Base-by-base conservation (phyloP, 331 rosid species). In the Pyracantha coccinea region DNA sequence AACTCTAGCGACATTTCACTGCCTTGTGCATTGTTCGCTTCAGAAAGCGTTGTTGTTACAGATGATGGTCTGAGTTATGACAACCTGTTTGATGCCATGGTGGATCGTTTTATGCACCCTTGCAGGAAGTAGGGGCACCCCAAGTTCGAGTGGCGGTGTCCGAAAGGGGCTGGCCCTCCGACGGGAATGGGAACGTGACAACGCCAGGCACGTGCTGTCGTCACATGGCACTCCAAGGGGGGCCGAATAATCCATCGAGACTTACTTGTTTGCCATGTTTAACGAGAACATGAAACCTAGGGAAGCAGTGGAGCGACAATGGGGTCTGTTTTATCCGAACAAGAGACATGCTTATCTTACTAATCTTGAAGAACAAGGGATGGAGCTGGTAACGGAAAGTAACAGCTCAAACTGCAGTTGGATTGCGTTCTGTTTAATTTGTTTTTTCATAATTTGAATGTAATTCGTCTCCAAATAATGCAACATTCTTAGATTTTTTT, bases 211-310 rank as follows among this genome's bases (percentile, higher is more conserved):
- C 69, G 69, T 59, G 1, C 4, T 15, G 13, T 54, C 72, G 7
- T 60, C 76, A 1, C 10, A 2, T 2, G 80, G 84, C 8, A 75
- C 77, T 4, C 80, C 80, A 1, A 75, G 44, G 68, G 47, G 73
- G 60, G 29, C 69, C 2, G 50, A 52, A 3, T 4, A 25, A 1
- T 14, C 24, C 2, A 53, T 25, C 4, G 73, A 63, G 24, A 47
- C 10, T 2, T 21, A 69, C 4, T 15, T 69, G 53, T 75, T 70
- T 7, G 77, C 65, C 20, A 61, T 80, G 77, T 75, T 80, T 27
- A 75, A 80, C 23, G 84, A 80, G 66, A 32, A 75, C 62, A 59
- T 69, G 27, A 80, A 80, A 69, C 14, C 66, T 17, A 14, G 41
- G 16, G 21, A 67, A 12, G 84, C 77, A 33, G 41, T 33, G 41